Conservation (phyloP, 768 basidiomycete species). For the Mycena venus region DNA sequence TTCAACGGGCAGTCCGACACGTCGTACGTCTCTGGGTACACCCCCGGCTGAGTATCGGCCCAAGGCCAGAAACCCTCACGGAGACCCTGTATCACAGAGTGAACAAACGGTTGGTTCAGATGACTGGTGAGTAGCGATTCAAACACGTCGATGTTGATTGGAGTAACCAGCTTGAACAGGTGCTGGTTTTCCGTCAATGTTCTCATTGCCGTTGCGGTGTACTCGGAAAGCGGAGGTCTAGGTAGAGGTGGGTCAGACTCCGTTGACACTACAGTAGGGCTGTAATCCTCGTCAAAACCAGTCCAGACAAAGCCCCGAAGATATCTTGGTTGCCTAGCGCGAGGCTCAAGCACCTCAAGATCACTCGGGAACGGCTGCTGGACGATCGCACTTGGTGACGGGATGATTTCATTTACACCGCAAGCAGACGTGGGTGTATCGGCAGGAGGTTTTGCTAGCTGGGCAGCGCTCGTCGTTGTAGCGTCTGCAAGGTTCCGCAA, state of each 20-base stretch:
- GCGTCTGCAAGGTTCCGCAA: slow-evolving; percentile 17
- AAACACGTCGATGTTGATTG: no score
- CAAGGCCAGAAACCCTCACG: slow-evolving; percentile 61
- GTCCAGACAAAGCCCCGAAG: background rate
- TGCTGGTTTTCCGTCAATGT: slow-evolving; percentile 44
- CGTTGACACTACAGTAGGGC: no score
- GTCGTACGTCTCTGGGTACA: slow-evolving; percentile 41
- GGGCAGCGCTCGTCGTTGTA: slow-evolving; percentile 32
- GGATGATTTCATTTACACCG: slow-evolving; percentile 20
- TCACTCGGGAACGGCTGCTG: no score
- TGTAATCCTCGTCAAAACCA: background rate
- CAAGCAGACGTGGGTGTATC: slow-evolving; percentile 36
- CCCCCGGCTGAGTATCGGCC: slow-evolving; percentile 40
- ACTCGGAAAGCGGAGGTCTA: slow-evolving; percentile 12
- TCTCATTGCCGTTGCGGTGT: slow-evolving; percentile 13
- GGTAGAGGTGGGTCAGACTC: background rate
- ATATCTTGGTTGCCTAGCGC: no score
- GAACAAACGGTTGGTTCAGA: no score
- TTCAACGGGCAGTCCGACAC: slow-evolving; percentile 25
- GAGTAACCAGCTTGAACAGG: slow-evolving; percentile 55
- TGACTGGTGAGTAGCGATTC: no score
- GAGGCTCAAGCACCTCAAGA: no score
- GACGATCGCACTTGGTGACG: no score
- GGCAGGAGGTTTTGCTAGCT: background rate
- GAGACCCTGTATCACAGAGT: slow-evolving; percentile 42